Base-by-base conservation (phyloP, 2,329 filamentous ascomycete genomes). In the Penicillium janthinellum region DNA sequence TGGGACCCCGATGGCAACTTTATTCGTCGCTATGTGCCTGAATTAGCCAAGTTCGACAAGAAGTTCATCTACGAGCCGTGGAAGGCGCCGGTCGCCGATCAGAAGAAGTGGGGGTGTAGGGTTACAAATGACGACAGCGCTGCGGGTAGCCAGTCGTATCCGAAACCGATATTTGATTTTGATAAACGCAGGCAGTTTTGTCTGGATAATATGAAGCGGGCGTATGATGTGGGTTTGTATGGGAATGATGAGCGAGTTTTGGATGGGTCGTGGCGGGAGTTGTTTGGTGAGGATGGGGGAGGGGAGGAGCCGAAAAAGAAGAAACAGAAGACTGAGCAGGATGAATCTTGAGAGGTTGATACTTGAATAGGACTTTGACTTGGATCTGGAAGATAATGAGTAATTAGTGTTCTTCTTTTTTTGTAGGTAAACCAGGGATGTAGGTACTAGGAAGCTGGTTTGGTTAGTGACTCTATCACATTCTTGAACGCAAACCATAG, bases 1-100 rank as follows among this genome's bases (percentile, higher is more conserved):
- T 91, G 88, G 87, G 90, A 93, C 71, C 86, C 85, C 59, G 79
- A 89, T 0, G 90, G 0, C 67, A 75, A 2, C 10, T 86, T 91
- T 60, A 83, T 92, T 49, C 78, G 85, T 25, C 80, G 78, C 41
- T 92, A 86, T 74, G 84, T 90, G 0, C 89, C 90, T 0, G 90
- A 92, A 73, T 76, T 92, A 41, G 79, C 60, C 76, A 68, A 81
- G 0, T 80, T 89, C 62, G 81, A 87, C 14, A 82, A 83, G 55
- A 91, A 89, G 73, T 91, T 84, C 68, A 91, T 93, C 35, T 93
- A 91, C 65, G 90, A 93, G 78, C 90, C 90, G 5, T 90, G 89
- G 87, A 91, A 88, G 70, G 88, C 89, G 44, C 86, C 87, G 1
- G 81, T 88, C 41, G 76, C 75, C 20, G 89, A 91, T 58, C 87